phyloP scores from a whole-genome alignment of 768 basidiomycete species.

The Hemileccinum rubropunctum region DNA sequence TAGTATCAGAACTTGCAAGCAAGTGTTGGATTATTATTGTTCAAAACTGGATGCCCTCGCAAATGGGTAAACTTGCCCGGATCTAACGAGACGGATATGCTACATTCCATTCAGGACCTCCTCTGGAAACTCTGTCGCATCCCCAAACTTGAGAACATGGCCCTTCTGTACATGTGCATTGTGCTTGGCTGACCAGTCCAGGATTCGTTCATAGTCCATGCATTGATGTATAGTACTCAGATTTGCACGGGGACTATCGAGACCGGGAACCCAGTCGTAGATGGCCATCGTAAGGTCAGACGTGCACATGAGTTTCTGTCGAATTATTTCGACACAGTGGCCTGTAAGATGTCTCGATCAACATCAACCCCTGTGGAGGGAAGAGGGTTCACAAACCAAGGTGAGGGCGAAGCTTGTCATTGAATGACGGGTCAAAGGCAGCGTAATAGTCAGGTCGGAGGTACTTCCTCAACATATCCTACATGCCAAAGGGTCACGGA shows the following conservation, averaged over 20 bases:
- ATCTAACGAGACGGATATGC: too few species aligned
- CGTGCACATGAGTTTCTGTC: conserved; percentile 5
- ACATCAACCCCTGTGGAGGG: too few species aligned
- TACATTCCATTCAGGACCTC: too few species aligned
- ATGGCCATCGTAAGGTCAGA: background rate
- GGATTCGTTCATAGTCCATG: background rate
- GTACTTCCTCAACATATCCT: background rate
- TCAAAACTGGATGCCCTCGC: too few species aligned
- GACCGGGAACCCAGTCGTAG: background rate
- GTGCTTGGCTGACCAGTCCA: background rate
- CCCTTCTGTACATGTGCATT: background rate
- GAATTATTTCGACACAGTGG: conserved; percentile 2
- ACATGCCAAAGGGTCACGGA: background rate
- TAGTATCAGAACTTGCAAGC: too few species aligned
- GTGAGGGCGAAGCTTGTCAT: background rate
- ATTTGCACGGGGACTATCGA: background rate
- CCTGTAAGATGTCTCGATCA: background rate
- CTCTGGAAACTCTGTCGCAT: background rate
- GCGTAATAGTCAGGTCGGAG: background rate
- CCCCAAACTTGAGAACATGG: conserved; percentile 1
- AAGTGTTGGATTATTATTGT: too few species aligned
- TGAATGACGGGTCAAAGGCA: background rate
- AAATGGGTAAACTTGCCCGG: too few species aligned
- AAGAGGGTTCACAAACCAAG: background rate
- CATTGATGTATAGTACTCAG: background rate